These are phyloP conservation scores for Fusarium praegraminearum DNA, from an alignment of 2,329 filamentous ascomycete species.

Conservation along the genomic window DNA sequence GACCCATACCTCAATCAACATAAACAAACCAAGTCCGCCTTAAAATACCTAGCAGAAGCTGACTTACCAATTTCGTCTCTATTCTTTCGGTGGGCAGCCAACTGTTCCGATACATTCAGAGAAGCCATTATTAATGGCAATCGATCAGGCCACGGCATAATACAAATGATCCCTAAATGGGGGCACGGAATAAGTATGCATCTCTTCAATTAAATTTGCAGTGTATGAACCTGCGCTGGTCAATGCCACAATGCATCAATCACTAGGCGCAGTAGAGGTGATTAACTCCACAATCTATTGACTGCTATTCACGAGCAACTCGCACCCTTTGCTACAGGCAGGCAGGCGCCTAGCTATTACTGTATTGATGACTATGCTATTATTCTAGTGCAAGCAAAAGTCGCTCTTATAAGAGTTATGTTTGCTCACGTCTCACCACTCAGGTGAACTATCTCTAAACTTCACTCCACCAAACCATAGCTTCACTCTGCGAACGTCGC, in stretches of 20 bases:
- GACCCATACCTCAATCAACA: background rate
- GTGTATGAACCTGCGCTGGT: background rate
- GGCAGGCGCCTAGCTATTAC: slow-evolving; percentile 7
- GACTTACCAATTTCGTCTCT: background rate
- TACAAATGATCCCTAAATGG: slow-evolving; percentile 2
- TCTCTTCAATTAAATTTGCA: background rate
- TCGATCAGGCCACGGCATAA: slow-evolving; percentile 9
- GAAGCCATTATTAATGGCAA: background rate
- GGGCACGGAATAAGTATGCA: background rate
- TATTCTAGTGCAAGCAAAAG: background rate
- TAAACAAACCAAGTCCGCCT: background rate
- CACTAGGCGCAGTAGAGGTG: background rate
- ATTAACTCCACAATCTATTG: background rate
- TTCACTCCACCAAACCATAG: background rate
- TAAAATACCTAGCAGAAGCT: background rate
- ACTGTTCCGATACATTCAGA: background rate
- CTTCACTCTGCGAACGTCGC: background rate
- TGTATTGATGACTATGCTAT: background rate
- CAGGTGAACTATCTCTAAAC: background rate
- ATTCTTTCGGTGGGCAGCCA: background rate
- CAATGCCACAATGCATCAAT: background rate
- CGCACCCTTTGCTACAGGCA: background rate
- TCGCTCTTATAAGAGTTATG: background rate
- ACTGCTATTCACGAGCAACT: background rate
- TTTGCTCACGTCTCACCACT: background rate